phyloP scores from a whole-genome alignment of 2,329 filamentous ascomycete genomes.

The Phaeosphaeria sp. region DNA sequence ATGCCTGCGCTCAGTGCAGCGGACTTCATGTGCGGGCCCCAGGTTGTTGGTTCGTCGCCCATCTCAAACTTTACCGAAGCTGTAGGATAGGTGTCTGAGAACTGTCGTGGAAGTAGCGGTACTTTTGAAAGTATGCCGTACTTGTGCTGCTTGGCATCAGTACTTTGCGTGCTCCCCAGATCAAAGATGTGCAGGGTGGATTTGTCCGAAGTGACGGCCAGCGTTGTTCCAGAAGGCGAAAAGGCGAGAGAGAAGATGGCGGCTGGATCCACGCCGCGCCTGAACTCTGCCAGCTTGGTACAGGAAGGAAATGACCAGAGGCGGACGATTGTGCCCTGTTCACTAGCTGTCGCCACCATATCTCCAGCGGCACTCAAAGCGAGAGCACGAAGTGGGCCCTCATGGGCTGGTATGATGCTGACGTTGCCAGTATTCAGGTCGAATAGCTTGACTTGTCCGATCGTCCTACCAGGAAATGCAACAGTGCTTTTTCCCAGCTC shows the following conservation, averaged over 20 bases:
- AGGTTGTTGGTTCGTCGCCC: slow-evolving; percentile 68
- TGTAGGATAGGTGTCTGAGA: slow-evolving; percentile 90
- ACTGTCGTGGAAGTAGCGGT: slow-evolving; percentile 82
- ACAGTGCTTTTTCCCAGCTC: slow-evolving; percentile 75
- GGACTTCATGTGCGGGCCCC: slow-evolving; percentile 37
- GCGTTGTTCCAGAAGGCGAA: slow-evolving; percentile 77
- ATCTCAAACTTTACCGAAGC: slow-evolving; percentile 81
- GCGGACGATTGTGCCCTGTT: slow-evolving; percentile 88
- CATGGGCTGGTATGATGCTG: slow-evolving; percentile 92
- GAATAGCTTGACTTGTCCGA: slow-evolving; percentile 88
- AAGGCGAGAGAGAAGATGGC: slow-evolving; percentile 88
- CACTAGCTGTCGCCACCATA: slow-evolving; percentile 86
- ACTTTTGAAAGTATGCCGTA: slow-evolving; percentile 87
- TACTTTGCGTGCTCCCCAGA: slow-evolving; percentile 50
- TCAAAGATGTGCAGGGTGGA: slow-evolving; percentile 95
- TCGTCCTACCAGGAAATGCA: slow-evolving; percentile 84
- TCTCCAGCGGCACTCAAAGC: slow-evolving; percentile 80
- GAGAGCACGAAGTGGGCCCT: slow-evolving; percentile 77
- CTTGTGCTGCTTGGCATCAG: slow-evolving; percentile 56
- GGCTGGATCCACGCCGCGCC: slow-evolving; percentile 87
- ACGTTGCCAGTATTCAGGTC: slow-evolving; percentile 80
- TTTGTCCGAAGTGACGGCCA: slow-evolving; percentile 96
- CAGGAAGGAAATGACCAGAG: slow-evolving; percentile 83
- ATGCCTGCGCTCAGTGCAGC: slow-evolving; percentile 54
- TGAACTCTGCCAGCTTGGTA: slow-evolving; percentile 81